Evolutionary conservation across 208 protist species (phyloP).

Genomic region (Acanthamoeba divionensis): DNA sequence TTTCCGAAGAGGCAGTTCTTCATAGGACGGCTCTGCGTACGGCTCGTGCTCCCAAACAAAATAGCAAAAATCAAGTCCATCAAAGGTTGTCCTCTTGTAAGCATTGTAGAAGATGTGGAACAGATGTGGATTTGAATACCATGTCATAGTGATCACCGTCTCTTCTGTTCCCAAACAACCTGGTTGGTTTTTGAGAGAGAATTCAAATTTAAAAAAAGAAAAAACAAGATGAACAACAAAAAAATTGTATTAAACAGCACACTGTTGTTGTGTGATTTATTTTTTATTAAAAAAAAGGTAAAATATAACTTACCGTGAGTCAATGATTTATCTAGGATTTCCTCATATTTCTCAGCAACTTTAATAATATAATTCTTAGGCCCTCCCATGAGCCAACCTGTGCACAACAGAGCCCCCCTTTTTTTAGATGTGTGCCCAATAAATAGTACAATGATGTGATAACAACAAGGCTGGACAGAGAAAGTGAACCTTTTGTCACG

Average conservation of each 20-base stretch:
- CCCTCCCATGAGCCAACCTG: slow-evolving; percentile 9
- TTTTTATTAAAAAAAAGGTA: too few relatives aligned
- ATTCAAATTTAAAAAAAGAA: background rate
- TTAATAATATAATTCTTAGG: background rate
- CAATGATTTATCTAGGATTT: background rate
- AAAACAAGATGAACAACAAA: background rate
- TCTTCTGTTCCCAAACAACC: slow-evolving; percentile 42
- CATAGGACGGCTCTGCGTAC: too few relatives aligned
- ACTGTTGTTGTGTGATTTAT: too few relatives aligned
- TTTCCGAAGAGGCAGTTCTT: too few relatives aligned
- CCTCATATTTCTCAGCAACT: slow-evolving; percentile 5
- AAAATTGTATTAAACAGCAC: background rate
- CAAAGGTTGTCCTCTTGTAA: background rate
- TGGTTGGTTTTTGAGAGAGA: background rate
- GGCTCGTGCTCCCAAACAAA: background rate
- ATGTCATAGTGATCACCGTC: background rate
- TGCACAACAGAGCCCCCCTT: background rate
- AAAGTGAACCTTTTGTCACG: background rate
- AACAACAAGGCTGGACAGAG: too few relatives aligned
- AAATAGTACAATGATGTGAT: too few relatives aligned
- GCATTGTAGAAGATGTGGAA: slow-evolving; percentile 46
- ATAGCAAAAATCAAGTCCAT: slow-evolving; percentile 18
- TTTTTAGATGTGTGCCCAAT: background rate
- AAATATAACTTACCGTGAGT: background rate
- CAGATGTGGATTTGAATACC: slow-evolving; percentile 22